Evolutionary conservation across 2,329 filamentous ascomycete species (phyloP).

Genomic region (Trichothecium roseum): DNA sequence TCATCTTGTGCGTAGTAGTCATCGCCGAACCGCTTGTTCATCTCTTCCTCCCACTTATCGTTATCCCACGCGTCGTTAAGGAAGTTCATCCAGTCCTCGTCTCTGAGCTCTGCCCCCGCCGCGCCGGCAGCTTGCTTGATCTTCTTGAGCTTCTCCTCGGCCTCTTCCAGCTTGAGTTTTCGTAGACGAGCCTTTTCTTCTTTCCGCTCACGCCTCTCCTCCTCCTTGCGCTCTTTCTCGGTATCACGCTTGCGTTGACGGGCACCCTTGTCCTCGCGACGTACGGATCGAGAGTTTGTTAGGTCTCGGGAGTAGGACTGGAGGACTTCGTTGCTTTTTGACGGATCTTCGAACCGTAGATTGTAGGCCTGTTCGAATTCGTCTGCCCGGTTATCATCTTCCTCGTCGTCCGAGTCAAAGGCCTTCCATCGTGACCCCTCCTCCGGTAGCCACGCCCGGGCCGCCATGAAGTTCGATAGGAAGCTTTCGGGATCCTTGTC

Average conservation of each 20-base stretch:
- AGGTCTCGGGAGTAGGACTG: slow-evolving; percentile 84
- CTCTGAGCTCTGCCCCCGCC: slow-evolving; percentile 51
- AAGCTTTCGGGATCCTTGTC: slow-evolving; percentile 87
- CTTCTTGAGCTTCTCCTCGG: slow-evolving; percentile 74
- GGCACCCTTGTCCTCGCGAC: slow-evolving; percentile 69
- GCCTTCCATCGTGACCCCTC: slow-evolving; percentile 61
- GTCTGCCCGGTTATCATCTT: slow-evolving; percentile 67
- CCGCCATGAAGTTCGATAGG: slow-evolving; percentile 90
- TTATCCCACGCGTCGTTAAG: slow-evolving; percentile 85
- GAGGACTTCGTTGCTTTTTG: slow-evolving; percentile 77
- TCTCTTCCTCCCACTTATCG: slow-evolving; percentile 80
- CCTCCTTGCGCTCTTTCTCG: slow-evolving; percentile 68
- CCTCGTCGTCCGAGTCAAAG: slow-evolving; percentile 88
- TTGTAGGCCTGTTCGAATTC: slow-evolving; percentile 92
- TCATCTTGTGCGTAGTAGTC: slow-evolving; percentile 79
- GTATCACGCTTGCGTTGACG: slow-evolving; percentile 70
- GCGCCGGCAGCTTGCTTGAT: slow-evolving; percentile 85
- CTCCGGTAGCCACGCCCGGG: slow-evolving; percentile 76
- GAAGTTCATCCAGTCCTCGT: slow-evolving; percentile 77
- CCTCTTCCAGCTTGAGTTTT: slow-evolving; percentile 83
- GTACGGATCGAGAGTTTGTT: slow-evolving; percentile 70
- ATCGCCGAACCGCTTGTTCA: slow-evolving; percentile 80
- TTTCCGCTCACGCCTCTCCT: slow-evolving; percentile 63
- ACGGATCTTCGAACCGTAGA: slow-evolving; percentile 86
- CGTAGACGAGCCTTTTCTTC: slow-evolving; percentile 75